phyloP scores from a whole-genome alignment of 768 basidiomycete species.

The Suillus decipiens region DNA sequence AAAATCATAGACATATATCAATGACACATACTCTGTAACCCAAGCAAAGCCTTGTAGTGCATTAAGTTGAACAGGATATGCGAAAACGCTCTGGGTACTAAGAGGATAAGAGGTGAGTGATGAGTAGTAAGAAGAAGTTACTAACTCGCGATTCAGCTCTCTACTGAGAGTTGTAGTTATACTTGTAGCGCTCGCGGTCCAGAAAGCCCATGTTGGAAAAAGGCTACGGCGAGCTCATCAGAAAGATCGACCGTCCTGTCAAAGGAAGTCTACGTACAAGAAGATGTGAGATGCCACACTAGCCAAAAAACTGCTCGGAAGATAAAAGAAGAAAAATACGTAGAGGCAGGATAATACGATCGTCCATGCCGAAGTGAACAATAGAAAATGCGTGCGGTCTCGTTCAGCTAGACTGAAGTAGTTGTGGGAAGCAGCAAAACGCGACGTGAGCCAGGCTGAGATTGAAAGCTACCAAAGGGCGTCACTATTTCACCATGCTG shows the following conservation, averaged over 20 bases:
- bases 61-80: constrained; percentile 76
- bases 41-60: constrained; percentile 76
- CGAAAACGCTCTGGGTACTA: constrained; percentile 45
- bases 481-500: neutral
- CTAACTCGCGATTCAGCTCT: constrained; percentile 67
- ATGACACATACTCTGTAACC: constrained; percentile 60
- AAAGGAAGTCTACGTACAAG: constrained; percentile 48
- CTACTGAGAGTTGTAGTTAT: constrained; percentile 71
- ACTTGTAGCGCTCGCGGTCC: constrained; percentile 72
- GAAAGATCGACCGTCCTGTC: neutral
- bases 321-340: constrained; percentile 47
- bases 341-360: constrained; percentile 52
- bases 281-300: constrained; percentile 64
- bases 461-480: constrained; percentile 52
- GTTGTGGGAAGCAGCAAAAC: constrained; percentile 59
- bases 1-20: neutral
- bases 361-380: constrained; percentile 76
- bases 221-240: constrained; percentile 42
- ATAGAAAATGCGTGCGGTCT: constrained; percentile 64
- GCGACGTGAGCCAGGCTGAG: constrained; percentile 69
- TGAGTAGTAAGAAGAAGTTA: constrained; percentile 11
- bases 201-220: constrained; percentile 74
- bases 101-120: neutral
- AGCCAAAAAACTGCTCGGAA: constrained; percentile 49
- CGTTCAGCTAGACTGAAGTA: constrained; percentile 49